Conservation (phyloP, 306 rosid species). For the Luffa aegyptiaca region DNA sequence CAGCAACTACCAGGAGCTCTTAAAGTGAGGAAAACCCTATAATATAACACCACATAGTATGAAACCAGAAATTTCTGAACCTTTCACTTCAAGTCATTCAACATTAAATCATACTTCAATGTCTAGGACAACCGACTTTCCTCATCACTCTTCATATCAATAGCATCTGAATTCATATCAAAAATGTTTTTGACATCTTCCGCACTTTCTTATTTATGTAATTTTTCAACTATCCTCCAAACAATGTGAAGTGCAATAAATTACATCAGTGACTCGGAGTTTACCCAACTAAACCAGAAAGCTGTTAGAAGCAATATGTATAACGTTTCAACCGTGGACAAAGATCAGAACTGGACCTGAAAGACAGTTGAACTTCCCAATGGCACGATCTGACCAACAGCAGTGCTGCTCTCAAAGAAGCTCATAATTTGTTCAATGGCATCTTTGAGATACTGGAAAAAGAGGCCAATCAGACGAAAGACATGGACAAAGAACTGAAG, state of each 20-base stretch:
- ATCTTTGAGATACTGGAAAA: constrained; percentile 79
- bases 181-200: background rate
- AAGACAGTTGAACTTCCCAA: constrained; percentile 94
- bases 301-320: background rate
- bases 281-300: background rate
- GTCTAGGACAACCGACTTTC: too few relatives aligned
- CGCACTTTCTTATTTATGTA: background rate
- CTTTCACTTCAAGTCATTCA: too few relatives aligned
- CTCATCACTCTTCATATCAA: background rate
- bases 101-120: too few relatives aligned
- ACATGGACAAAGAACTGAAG: constrained; percentile 14
- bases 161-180: background rate
- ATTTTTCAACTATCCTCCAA: background rate
- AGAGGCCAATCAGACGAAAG: constrained; percentile 18
- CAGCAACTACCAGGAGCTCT: too few relatives aligned
- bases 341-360: constrained; percentile 47
- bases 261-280: background rate
- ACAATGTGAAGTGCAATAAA: background rate
- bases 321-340: background rate
- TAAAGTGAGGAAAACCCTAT: too few relatives aligned
- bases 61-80: too few relatives aligned
- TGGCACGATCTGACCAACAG: constrained; percentile 79
- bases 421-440: constrained; percentile 64
- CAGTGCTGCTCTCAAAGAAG: constrained; percentile 64
- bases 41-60: too few relatives aligned